Conservation (phyloP, 345 rosid species). For the Brassica juncea region DNA sequence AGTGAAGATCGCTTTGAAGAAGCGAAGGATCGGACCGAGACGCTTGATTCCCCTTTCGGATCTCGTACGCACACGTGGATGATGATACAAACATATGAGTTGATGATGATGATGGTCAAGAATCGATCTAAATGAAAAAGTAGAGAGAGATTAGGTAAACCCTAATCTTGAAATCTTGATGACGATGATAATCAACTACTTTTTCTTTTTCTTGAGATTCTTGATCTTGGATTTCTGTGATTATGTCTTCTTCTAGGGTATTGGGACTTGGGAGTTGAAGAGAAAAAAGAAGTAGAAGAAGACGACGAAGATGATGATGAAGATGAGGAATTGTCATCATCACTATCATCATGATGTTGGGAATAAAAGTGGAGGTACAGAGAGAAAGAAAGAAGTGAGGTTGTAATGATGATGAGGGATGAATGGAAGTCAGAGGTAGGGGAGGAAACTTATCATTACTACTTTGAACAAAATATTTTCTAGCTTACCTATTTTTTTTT, state of each 20-base stretch:
- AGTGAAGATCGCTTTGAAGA: constrained; percentile 28
- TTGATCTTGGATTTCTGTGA: constrained; percentile 29
- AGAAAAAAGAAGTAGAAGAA: constrained; percentile 34
- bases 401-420: constrained; percentile 42
- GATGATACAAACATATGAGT: not conserved
- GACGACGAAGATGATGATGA: constrained; percentile 29
- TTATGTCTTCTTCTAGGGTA: constrained; percentile 31
- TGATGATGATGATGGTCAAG: constrained; percentile 27
- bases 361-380: constrained; percentile 31
- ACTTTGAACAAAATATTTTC: constrained; percentile 32
- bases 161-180: constrained; percentile 27
- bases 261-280: constrained; percentile 37
- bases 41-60: constrained; percentile 46
- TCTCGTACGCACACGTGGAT: constrained; percentile 43
- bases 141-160: constrained; percentile 36
- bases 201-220: constrained; percentile 37
- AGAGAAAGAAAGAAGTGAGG: constrained; percentile 37
- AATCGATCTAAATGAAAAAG: constrained; percentile 35
- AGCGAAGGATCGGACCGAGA: constrained; percentile 46
- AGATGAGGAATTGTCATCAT: not conserved
- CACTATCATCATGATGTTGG: constrained; percentile 37
- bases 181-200: constrained; percentile 18
- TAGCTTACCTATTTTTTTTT: constrained; percentile 13
- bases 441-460: constrained; percentile 38
- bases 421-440: constrained; percentile 40